phyloP scores from a whole-genome alignment of 495 filamentous ascomycete genomes.

The Cairneyella variabilis region DNA sequence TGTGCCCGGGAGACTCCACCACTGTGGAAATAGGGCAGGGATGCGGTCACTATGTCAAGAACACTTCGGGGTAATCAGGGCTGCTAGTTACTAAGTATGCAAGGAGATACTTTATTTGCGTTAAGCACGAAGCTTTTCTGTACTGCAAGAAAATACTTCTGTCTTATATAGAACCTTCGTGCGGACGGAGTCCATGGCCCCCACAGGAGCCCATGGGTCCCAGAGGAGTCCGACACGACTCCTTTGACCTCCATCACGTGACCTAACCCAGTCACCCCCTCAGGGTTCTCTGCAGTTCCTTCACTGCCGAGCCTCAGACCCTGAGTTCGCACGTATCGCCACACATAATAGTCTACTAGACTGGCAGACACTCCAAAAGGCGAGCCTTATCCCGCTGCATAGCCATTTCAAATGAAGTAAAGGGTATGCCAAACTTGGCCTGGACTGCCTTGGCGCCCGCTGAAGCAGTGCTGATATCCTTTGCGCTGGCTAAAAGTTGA shows the following conservation, averaged over 20 bases:
- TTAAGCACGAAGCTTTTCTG: neutral
- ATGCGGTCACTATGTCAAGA: neutral
- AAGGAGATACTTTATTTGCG: neutral
- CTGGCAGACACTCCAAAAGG: conserved; percentile 21
- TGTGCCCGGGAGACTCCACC: too few relatives aligned
- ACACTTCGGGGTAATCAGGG: neutral
- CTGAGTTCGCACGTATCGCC: neutral
- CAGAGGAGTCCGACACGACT: too few relatives aligned
- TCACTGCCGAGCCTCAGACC: neutral
- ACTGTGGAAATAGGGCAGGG: neutral
- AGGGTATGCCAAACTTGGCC: conserved; percentile 24
- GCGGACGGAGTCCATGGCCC: too few relatives aligned
- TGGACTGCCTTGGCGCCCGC: conserved; percentile 11
- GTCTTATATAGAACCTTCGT: neutral
- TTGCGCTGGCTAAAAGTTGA: conserved; percentile 17
- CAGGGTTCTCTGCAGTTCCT: neutral
- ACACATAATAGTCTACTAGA: neutral
- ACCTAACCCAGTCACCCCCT: neutral
- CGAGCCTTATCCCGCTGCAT: conserved; percentile 25
- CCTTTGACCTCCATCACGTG: neutral
- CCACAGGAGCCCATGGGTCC: too few relatives aligned
- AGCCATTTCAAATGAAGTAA: conserved; percentile 23
- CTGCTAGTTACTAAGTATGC: neutral
- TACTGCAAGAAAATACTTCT: neutral
- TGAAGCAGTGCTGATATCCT: conserved; percentile 5